Base-by-base conservation (phyloP, 1,284 basidiomycete genomes). In the Chiua sp. region DNA sequence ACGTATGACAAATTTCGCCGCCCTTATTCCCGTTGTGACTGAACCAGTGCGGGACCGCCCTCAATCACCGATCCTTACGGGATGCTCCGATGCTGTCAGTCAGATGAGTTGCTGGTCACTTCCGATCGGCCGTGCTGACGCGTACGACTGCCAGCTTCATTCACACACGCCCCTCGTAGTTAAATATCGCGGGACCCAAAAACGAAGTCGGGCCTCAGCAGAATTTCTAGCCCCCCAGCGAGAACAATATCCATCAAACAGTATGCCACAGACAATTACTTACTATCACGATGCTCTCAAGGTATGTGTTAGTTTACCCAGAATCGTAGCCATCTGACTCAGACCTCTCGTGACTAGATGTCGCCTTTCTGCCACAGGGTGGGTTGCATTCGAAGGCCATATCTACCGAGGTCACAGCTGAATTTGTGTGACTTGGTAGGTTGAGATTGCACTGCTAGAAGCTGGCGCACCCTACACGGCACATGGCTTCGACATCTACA, bases 391-490 rank as follows among this genome's bases (percentile, higher is more conserved):
- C n/a, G n/a, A n/a, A n/a, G n/a, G 39, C 3, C 5, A 20, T 7
- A 42, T 7, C 5, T 42, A 6, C 39, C 18, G 10, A 42, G 39
- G 10, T 10, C 5, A 42, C 4, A 42, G 18, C 18, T 10, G 18
- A 10, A 42, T 42, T 20, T 5, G 6, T 39, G 39, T 20, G 18
- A 42, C 10, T 42, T 42, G 26, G 12, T 30, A 66, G 66, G 65
- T 68, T 7, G 63, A 68, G 51, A 56, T 68, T 2, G 66, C 68
- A 1, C 32, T n/a, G n/a, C n/a, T n/a, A n/a, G n/a, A n/a, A n/a
- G n/a, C n/a, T n/a, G n/a, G n/a, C n/a, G n/a, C n/a, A n/a, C 26
- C 51, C 1, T 68, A 51, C 46, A 63, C 55, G 1, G 4, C 60
- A 0, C 23, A 42, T 10, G 35, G 46, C 7, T 42, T 67, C n/a